phyloP scores from a whole-genome alignment of 805 yeast species.

The Schwanniomyces vanrijiae region DNA sequence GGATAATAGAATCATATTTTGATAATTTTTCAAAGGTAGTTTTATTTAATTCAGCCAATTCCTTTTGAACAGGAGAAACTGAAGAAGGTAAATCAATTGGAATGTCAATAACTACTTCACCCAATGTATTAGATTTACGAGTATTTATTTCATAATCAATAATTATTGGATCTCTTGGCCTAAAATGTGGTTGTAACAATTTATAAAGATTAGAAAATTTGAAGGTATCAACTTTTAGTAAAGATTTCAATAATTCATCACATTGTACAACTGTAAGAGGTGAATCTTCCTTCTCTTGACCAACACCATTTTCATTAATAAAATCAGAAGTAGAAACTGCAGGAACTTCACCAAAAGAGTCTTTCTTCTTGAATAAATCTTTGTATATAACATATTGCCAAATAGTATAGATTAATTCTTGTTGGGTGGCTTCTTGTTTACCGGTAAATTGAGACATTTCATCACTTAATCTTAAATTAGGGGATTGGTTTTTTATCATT shows the following conservation, averaged over 20 bases:
- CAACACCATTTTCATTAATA: constrained; percentile 13
- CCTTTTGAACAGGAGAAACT: constrained; percentile 36
- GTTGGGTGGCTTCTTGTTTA: constrained; percentile 75
- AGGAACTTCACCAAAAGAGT: constrained; percentile 31
- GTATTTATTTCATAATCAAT: constrained; percentile 77
- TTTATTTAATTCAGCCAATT: constrained; percentile 35
- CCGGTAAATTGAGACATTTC: constrained; percentile 73
- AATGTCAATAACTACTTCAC: constrained; percentile 78
- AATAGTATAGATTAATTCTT: constrained; percentile 73
- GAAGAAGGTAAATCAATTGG: constrained; percentile 43
- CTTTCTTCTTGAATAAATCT: constrained; percentile 44
- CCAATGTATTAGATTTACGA: constrained; percentile 73
- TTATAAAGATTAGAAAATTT: constrained; percentile 74
- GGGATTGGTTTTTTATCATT: constrained; percentile 70
- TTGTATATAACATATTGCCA: constrained; percentile 80
- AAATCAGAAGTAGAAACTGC: constrained; percentile 34
- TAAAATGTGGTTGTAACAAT: constrained; percentile 61
- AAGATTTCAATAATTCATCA: constrained; percentile 46
- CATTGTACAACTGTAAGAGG: constrained; percentile 35
- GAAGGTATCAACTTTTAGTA: constrained; percentile 53
- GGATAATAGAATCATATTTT: constrained; percentile 43
- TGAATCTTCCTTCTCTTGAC: constrained; percentile 25
- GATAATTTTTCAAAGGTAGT: constrained; percentile 43
- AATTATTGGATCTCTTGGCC: constrained; percentile 80
- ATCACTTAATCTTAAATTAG: constrained; percentile 61